Evolutionary conservation across 345 rosid species (phyloP), one percentile per base, ranked within the genome.

Genomic region (Orychophragmus violaceus): DNA sequence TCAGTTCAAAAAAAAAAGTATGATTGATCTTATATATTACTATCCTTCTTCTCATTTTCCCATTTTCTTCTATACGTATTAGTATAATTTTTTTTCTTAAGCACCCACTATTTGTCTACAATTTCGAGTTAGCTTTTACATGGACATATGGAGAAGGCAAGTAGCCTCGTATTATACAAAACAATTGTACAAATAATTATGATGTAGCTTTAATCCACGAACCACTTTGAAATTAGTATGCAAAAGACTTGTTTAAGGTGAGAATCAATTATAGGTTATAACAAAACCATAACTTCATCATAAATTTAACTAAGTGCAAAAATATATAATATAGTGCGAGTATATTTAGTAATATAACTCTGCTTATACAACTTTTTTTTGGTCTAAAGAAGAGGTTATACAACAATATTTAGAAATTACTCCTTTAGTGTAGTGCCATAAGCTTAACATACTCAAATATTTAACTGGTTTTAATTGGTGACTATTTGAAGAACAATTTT

Each of bases 11-110:
- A n/a, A n/a, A n/a, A n/a, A n/a, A n/a, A n/a, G n/a, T n/a, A n/a
- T n/a, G n/a, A n/a, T n/a, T n/a, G n/a, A n/a, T 75, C 36, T 55
- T n/a, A 11, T 35, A 52, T 56, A 59, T 59, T 62, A n/a, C n/a
- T n/a, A 35, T 62, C 13, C 3, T 25, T 35, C 7, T 3, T 19
- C 51, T 6, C 14, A 28, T 54, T 42, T 16, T 7, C 28, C 1
- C 16, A 13, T 45, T 51, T 35, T 12, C 18, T 24, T 59, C 36
- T 53, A n/a, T 11, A 24, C 25, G 17, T 9, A 35, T 37, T 36
- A 25, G n/a, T 25, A 25, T 36, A 29, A 23, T 13, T 8, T 4
- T 59, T 37, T 28, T 1, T n/a, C n/a, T n/a, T 9, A 12, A 23
- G 10, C 35, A 49, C 32, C 52, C 59, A 50, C 13, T 42, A 4